These are phyloP conservation scores for Candida silvatica DNA, from an alignment of 805 yeast species.

Conservation along the genomic window DNA sequence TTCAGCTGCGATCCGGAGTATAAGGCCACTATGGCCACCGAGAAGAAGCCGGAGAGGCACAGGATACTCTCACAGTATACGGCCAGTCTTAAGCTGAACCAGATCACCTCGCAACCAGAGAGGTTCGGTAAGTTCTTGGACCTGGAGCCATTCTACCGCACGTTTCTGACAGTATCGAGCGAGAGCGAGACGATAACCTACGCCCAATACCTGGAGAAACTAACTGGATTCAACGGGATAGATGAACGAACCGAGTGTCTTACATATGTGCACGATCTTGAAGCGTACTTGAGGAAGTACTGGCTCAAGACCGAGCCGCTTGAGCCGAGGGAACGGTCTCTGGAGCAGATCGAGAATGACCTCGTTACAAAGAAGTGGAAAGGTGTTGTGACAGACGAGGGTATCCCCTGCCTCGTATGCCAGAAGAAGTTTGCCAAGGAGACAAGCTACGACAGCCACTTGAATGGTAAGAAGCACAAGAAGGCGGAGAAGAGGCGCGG, in stretches of 20 bases:
- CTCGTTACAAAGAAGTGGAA: too few species aligned
- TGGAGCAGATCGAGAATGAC: constrained; percentile 14
- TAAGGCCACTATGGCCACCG: constrained; percentile 3
- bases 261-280: constrained; percentile 1
- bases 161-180: constrained; percentile 11
- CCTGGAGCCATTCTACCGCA: constrained; percentile 38
- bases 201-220: constrained; percentile 35
- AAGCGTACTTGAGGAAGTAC: constrained; percentile 41
- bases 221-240: constrained; percentile 20
- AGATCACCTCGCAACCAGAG: constrained; percentile 52
- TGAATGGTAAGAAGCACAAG: constrained; percentile 67
- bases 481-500: constrained; percentile 29
- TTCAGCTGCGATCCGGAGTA: constrained; percentile 14
- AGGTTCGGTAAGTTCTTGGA: constrained; percentile 58
- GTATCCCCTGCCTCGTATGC: constrained; percentile 52
- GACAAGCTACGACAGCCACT: constrained; percentile 61
- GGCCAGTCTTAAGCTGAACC: constrained; percentile 36
- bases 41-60: constrained; percentile 9
- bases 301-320: constrained; percentile 42
- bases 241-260: too few species aligned
- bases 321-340: constrained; percentile 26
- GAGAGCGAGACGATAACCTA: too few species aligned
- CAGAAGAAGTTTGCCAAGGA: constrained; percentile 51
- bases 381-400: too few species aligned
- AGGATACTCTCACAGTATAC: constrained; percentile 4